Evolutionary conservation across 176 grass and related monocot species (phyloP), one percentile per base, ranked within the genome.

Genomic region (Oryza coarctata): DNA sequence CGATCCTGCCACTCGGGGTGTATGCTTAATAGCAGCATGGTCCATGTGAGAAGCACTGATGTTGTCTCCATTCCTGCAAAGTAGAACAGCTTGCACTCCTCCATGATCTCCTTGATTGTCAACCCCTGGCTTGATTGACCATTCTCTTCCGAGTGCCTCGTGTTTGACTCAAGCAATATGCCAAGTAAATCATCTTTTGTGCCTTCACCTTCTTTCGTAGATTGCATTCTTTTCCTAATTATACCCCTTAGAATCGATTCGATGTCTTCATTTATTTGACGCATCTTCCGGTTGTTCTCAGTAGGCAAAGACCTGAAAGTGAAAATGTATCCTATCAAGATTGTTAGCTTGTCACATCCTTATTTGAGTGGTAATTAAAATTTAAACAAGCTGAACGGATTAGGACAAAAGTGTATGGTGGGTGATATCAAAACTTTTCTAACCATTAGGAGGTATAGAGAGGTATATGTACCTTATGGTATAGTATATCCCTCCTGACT

Each of bases 31-130:
- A 88, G 10, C 5, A 91, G 22, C 78, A 97, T 89, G 3, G 94
- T 90, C 91, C 91, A 97, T 0, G 91, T 97, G 26, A 97, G 86
- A 36, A 97, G 55, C 41, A 91, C 84, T 0, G 94, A 82, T 0
- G 94, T 97, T 18, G 89, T 97, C 68, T 97, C 89, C 66, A 88
- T 86, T n/a, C 94, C 94, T 30, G 94, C 91, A 71, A 97, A 94
- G 73, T 97, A 97, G 78, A 94, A 90, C 0, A 97, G 1, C 77
- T 94, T 97, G 79, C 94, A 97, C 68, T 97, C 94, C 55, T 87
- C 94, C 1, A 97, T 88, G 35, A 97, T 82, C 3, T 97, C 93
- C 12, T 94, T 55, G 20, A 68, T 83, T 11, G 84, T 92, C 87
- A 94, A 83, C 11, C 71, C 66, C 1, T 13, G 22, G 63, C 66